A percentile compares a stretch with the other conserved stretches of the same genome.
These are phyloP conservation scores for Papiliotrema fonsecae DNA, from an alignment of 1,284 basidiomycete species.

Conservation along the genomic window DNA sequence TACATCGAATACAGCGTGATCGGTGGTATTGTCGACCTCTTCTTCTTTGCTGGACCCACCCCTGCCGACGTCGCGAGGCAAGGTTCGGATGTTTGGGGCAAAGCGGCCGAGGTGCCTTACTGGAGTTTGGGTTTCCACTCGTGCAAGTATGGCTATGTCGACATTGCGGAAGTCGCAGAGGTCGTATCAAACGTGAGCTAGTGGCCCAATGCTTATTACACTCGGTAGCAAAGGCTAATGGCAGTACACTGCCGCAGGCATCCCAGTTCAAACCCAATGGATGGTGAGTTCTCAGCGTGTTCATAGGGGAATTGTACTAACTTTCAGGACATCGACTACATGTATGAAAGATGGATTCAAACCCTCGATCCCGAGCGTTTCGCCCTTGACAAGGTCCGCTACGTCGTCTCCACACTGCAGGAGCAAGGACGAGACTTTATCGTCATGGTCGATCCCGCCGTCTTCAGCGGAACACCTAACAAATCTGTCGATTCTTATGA, in stretches of 20 bases:
- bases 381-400: conserved; percentile 58
- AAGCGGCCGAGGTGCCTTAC: conserved; percentile 25
- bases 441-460: conserved; percentile 70
- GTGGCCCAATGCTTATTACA: neutral
- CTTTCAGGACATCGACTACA: conserved; percentile 55
- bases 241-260: conserved; percentile 23
- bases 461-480: conserved; percentile 41
- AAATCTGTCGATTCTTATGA: conserved; percentile 50
- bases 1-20: conserved; percentile 24
- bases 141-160: conserved; percentile 32
- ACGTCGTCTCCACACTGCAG: conserved; percentile 62
- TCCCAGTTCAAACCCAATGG: conserved; percentile 22
- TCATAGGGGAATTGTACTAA: conserved; percentile 6
- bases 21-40: conserved; percentile 29
- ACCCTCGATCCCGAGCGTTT: conserved; percentile 66
- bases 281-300: conserved; percentile 15
- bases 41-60: conserved; percentile 13
- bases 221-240: neutral
- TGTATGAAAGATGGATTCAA: conserved; percentile 61
- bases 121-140: conserved; percentile 38
- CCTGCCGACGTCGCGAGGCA: conserved; percentile 7
- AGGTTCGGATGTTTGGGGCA: conserved; percentile 21
- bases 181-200: conserved; percentile 27
- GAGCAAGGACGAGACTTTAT: conserved; percentile 58
- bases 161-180: conserved; percentile 30